Evolutionary conservation across 2,329 filamentous ascomycete species (phyloP), one percentile per base, ranked within the genome.

Genomic region (Cercospora zeae-maydis): DNA sequence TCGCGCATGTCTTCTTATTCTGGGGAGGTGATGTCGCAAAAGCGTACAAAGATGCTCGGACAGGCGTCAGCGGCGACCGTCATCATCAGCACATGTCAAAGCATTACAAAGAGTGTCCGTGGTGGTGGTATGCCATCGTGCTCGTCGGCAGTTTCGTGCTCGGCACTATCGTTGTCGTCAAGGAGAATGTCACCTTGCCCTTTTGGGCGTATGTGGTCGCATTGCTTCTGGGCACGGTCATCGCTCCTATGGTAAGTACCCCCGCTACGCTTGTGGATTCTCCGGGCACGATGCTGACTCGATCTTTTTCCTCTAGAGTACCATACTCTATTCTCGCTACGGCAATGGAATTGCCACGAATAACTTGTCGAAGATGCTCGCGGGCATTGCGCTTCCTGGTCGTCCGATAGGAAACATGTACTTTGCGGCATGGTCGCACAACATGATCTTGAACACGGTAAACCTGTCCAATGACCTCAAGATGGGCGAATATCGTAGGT

Each of bases 291-390:
- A 58, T 4, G 19, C 9, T 39, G n/a, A 42, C 42, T 13, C 9
- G 27, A 6, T 11, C 19, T 10, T 11, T 30, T 4, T 19, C 37
- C 2, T 16, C 34, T 39, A 68, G 67, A 85, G 83, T 65, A 80
- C 77, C 0, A 68, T 86, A 2, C 75, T 66, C 11, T 66, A 64
- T 34, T 66, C 64, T 10, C 47, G 64, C 11, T 66, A 85, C 0
- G 84, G 84, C 9, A 85, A 82, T 51, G 84, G 84, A 11, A 84
- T 86, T 34, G 81, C 82, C 7, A 86, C 83, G 2, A 85, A 85
- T 69, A 84, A 85, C 61, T 63, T 86, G 39, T 85, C 82, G 19
- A 84, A 85, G 66, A 83, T 85, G 82, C 63, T 85, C 53, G 83
- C 79, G 0, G 83, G 83, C 56, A 74, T 84, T 2, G 73, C 82